phyloP scores from a whole-genome alignment of 2,329 filamentous ascomycete species.

The Diplodia corticola region DNA sequence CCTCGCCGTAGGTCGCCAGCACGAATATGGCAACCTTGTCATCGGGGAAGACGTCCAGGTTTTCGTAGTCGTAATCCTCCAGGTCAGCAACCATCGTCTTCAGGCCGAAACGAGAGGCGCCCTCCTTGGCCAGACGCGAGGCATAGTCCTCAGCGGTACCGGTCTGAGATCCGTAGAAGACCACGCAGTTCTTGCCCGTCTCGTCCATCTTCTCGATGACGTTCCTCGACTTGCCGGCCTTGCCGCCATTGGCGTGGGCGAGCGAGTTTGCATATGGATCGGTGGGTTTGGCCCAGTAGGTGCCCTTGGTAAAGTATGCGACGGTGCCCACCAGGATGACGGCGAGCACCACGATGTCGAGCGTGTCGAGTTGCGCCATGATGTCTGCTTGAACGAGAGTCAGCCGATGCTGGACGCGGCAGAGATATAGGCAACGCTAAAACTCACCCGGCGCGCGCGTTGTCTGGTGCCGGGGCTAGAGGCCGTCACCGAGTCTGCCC shows the following conservation, averaged over 20 bases:
- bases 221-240: slow-evolving; percentile 83
- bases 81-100: slow-evolving; percentile 98
- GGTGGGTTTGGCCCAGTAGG: slow-evolving; percentile 83
- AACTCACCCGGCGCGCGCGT: slow-evolving; percentile 9
- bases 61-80: slow-evolving; percentile 97
- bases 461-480: neutral
- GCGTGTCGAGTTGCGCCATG: slow-evolving; percentile 95
- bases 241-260: slow-evolving; percentile 65
- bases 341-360: slow-evolving; percentile 90
- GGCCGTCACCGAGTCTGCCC: neutral
- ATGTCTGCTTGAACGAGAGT: slow-evolving; percentile 50
- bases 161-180: slow-evolving; percentile 98
- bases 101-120: slow-evolving; percentile 90
- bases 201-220: slow-evolving; percentile 96
- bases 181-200: slow-evolving; percentile 91
- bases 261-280: slow-evolving; percentile 83
- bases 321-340: slow-evolving; percentile 81
- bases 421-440: slow-evolving; percentile 15
- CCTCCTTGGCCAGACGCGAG: slow-evolving; percentile 93
- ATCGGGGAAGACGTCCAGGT: slow-evolving; percentile 80
- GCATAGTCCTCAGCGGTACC: slow-evolving; percentile 98
- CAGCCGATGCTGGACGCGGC: neutral
- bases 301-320: slow-evolving; percentile 98
- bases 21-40: slow-evolving; percentile 96
- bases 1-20: slow-evolving; percentile 95